Base-by-base conservation (phyloP, 768 basidiomycete genomes). In the Lepiota brunneoincarnata region DNA sequence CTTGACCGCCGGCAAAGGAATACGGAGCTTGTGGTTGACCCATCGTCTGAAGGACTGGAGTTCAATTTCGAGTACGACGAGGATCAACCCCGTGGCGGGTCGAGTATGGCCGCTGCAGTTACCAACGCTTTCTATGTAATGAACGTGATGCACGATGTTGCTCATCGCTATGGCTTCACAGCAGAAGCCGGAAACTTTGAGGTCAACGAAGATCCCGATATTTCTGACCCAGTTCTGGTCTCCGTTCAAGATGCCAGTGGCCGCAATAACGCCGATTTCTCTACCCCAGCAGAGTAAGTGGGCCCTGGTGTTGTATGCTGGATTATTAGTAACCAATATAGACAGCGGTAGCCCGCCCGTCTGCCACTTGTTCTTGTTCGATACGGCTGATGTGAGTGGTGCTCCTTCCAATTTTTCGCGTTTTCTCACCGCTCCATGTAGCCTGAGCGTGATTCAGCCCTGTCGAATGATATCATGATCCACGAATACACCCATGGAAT, bases 381-480 rank as follows among this genome's bases (percentile, higher is more conserved):
- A 39, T 31, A 10, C 14, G 7, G 20, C 10, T 4, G 26, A 21
- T 28, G 45, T 47, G 31, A 21, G 45, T 34, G 31, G 9, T 35
- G 10, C 11, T 47, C 24, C 17, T 20, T 35, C 2, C 3, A 17
- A 1, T 10, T 34, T 17, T 2, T 31, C 31, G 11, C 9, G 7
- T 21, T 46, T 47, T n/a, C 10, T 41, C 15, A 40, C 17, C 11
- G 5, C 18, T 26, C 14, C 35, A 20, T 17, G 1, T 68, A 75
- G 61, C 80, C 79, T 6, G 66, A 72, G 63, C 75, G 82, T 26
- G 84, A 86, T 55, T 83, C 83, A 11, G 75, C 83, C 11, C 63
- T 87, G 53, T 81, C 85, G 58, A 84, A 84, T 61, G 86, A 86
- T 63, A 77, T 78, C 18, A 51, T 77, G 28, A 64, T 72, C 10